A percentile compares a stretch with the other conserved stretches of the same genome.
Conservation (phyloP, 192 early-diverging fungal species). For the Lobulomyces angularis region DNA sequence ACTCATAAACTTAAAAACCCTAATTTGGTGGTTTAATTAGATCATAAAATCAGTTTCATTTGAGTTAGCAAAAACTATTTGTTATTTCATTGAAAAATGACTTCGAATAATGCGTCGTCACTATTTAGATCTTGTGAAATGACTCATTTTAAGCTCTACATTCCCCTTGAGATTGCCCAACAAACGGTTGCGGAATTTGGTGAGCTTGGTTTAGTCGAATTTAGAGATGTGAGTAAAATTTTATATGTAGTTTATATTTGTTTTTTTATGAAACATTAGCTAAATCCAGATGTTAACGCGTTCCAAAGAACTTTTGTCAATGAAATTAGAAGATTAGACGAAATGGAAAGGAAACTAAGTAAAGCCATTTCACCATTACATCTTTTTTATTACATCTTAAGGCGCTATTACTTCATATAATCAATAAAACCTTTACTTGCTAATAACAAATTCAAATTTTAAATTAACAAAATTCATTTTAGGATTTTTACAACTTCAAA, state of each 20-base stretch:
- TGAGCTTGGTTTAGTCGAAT: conserved; percentile 86
- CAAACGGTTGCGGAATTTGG: conserved; percentile 87
- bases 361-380: conserved; percentile 14
- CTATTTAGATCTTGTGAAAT: conserved; percentile 72
- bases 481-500: conserved; percentile 74
- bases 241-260: conserved; percentile 1
- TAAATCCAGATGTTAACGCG: conserved; percentile 87
- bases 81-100: no score
- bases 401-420: background rate
- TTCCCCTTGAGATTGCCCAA: conserved; percentile 86
- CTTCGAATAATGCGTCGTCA: no score
- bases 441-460: no score
- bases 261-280: conserved; percentile 26
- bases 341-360: conserved; percentile 93
- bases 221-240: conserved; percentile 67
- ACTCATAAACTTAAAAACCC: no score
- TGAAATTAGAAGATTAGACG: conserved; percentile 90
- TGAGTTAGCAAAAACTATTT: no score
- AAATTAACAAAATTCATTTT: conserved; percentile 2
- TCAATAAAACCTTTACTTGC: background rate
- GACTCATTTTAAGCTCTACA: conserved; percentile 83
- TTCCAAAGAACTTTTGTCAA: conserved; percentile 93
- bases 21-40: no score
- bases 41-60: no score
- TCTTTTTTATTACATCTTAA: background rate